These are phyloP conservation scores for Pilatotrama ljubarskyi DNA, from an alignment of 768 basidiomycete genomes.

Conservation along the genomic window DNA sequence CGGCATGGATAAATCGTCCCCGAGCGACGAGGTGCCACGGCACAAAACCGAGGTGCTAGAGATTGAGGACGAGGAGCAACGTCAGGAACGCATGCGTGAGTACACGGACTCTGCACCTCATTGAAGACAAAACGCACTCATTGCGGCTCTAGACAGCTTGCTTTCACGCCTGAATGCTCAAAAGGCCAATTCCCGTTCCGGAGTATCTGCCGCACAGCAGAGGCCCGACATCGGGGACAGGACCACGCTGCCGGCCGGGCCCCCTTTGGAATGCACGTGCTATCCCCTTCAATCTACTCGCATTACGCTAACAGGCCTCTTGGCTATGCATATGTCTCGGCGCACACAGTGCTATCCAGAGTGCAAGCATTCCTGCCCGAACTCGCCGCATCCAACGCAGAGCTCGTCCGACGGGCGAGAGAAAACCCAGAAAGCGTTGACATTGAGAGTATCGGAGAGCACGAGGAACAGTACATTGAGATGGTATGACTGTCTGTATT, in stretches of 20 bases:
- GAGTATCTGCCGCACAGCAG: background rate
- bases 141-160: conserved; percentile 1
- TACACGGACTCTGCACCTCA: too few species aligned
- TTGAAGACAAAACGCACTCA: too few species aligned
- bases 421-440: conserved; percentile 60
- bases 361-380: conserved; percentile 68
- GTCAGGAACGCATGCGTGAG: conserved; percentile 26
- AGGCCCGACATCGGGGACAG: conserved; percentile 37
- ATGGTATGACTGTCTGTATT: conserved; percentile 26
- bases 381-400: conserved; percentile 62
- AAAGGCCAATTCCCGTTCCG: background rate
- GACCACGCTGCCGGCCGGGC: conserved; percentile 38
- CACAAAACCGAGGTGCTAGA: conserved; percentile 18
- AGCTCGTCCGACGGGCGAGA: conserved; percentile 46
- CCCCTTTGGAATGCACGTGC: conserved; percentile 51
- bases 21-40: background rate
- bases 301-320: too few species aligned
- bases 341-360: conserved; percentile 59
- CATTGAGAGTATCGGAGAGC: conserved; percentile 60
- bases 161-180: conserved; percentile 3
- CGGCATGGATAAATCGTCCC: background rate
- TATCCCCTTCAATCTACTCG: background rate
- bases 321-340: too few species aligned
- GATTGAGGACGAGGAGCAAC: conserved; percentile 24
- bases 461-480: conserved; percentile 58